These are phyloP conservation scores for Phalaenopsis equestris DNA, from an alignment of 106 monocot genomes.

Conservation along the genomic window DNA sequence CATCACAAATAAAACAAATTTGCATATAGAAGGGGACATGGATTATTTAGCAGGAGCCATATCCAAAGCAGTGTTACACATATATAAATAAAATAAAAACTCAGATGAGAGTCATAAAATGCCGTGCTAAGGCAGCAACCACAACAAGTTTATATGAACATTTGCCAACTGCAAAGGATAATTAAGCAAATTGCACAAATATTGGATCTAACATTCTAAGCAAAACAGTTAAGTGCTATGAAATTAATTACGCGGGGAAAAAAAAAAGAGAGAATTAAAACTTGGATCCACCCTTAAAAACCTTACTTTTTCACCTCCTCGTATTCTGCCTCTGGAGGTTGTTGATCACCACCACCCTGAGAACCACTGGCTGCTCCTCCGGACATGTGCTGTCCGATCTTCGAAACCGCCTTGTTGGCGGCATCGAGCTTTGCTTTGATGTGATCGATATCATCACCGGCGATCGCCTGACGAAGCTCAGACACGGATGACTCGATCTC, in stretches of 20 bases:
- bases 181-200: not conserved
- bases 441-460: conserved; percentile 32
- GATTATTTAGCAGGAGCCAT: not conserved
- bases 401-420: conserved; percentile 54
- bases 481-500: conserved; percentile 53
- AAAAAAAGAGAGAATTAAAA: no score
- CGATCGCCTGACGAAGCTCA: conserved; percentile 45
- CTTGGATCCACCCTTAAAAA: not conserved
- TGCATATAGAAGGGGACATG: not conserved
- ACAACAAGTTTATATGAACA: no score
- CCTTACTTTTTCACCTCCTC: conserved; percentile 58
- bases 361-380: conserved; percentile 23
- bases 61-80: not conserved
- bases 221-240: not conserved
- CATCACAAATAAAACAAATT: not conserved
- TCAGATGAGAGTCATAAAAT: no score
- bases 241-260: not conserved
- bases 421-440: conserved; percentile 43
- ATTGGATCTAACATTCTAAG: not conserved
- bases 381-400: conserved; percentile 58
- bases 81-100: not conserved
- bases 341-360: conserved; percentile 20
- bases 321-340: conserved; percentile 50
- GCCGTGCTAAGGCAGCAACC: no score
- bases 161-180: no score